Percentiles rank a stretch among this genome's conserved stretches.
These are phyloP conservation scores for Fusarium tjaetaba DNA, from an alignment of 2,329 filamentous ascomycete genomes.

Conservation along the genomic window DNA sequence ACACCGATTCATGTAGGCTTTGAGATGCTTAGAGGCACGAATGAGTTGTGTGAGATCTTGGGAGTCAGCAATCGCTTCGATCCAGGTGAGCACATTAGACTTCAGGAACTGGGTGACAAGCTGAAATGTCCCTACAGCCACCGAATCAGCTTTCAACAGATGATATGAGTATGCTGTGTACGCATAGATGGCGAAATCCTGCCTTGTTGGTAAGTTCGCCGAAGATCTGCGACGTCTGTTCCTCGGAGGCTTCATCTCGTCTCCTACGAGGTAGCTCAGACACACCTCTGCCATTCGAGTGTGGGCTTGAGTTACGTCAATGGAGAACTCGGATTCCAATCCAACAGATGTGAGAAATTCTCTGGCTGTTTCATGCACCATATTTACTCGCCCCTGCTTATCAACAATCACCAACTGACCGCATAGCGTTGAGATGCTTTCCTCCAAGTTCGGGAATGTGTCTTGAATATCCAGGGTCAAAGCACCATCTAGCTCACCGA, in stretches of 20 bases:
- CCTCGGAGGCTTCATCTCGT: slow-evolving; percentile 49
- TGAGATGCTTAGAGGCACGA: slow-evolving; percentile 29
- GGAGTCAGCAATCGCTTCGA: slow-evolving; percentile 43
- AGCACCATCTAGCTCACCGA: slow-evolving; percentile 48
- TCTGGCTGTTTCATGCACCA: slow-evolving; percentile 53
- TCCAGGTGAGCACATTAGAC: slow-evolving; percentile 50
- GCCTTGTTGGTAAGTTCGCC: slow-evolving; percentile 14
- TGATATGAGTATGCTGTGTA: slow-evolving; percentile 49
- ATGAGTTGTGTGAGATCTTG: slow-evolving; percentile 27
- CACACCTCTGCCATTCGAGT: slow-evolving; percentile 48
- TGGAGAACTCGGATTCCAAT: slow-evolving; percentile 45
- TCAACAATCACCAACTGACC: slow-evolving; percentile 52
- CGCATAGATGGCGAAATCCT: slow-evolving; percentile 45
- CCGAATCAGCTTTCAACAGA: slow-evolving; percentile 41
- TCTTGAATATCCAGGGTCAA: slow-evolving; percentile 49
- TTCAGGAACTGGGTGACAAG: slow-evolving; percentile 46
- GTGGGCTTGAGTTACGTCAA: slow-evolving; percentile 44
- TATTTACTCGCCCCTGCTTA: slow-evolving; percentile 44
- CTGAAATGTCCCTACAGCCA: slow-evolving; percentile 34
- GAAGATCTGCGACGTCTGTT: slow-evolving; percentile 25
- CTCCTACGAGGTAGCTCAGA: slow-evolving; percentile 47
- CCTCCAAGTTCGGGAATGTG: slow-evolving; percentile 41
- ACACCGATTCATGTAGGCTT: slow-evolving; percentile 33
- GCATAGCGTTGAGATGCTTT: slow-evolving; percentile 45
- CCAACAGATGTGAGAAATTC: slow-evolving; percentile 42